Evolutionary conservation across 306 rosid genomes (phyloP), one percentile per base, ranked within the genome.

Genomic region (Acacia confusa): DNA sequence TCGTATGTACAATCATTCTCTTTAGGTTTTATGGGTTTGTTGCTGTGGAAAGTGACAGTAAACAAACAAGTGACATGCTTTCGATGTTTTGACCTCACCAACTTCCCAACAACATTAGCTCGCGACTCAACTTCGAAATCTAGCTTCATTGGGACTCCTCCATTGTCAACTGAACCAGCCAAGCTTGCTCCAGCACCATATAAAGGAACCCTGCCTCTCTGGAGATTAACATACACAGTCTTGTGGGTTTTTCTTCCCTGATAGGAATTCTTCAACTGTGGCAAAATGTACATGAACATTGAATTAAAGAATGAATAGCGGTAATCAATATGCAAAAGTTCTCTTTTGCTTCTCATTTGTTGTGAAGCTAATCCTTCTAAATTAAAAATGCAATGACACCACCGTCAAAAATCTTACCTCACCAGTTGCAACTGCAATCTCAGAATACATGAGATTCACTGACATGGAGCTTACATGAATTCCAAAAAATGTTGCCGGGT

Each of bases 401-500:
- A 2, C 40, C 8, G 22, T 36, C 55, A 76, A 75, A 80, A 77
- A 78, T 84, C 77, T 86, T 64, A 95, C 99, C 91, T 88, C 90
- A 27, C 97, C 97, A 41, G 91, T 87, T 14, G 99, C 97, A 82
- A 93, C 89, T 36, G 84, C 41, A 24, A 95, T 84, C 72, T 93
- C 89, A 22, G 94, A 91, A 71, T 89, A 93, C 95, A 89, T 91
- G 4, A 95, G 95, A 85, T 83, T 87, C 84, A 90, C 72, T 4
- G 94, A 76, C 24, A 88, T 76, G 75, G 94, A 88, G 85, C 87
- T 86, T 43, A 90, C 95, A 76, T 87, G 89, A 78, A 92, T 90
- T 61, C 98, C 97, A 8, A 92, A 95, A 82, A 91, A 92, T 2
- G 94, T 76, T 66, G 97, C 97, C n/a, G 95, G 94, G 84, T 95